These are phyloP conservation scores for Plasmodium vivax DNA, from an alignment of 169 alveolate genomes.

Conservation along the genomic window DNA sequence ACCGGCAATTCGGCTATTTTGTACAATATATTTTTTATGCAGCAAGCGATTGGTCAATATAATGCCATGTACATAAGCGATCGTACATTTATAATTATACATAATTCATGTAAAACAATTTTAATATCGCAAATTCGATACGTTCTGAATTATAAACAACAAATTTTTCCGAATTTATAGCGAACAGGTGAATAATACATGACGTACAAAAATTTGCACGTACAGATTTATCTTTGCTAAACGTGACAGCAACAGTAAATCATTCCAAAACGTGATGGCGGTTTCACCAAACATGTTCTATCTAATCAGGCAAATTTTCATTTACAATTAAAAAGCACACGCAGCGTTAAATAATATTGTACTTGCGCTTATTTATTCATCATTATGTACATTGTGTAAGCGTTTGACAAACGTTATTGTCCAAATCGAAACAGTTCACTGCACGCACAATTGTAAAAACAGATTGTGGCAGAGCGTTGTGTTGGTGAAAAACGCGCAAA, in stretches of 20 bases:
- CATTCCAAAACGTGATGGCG: neutral
- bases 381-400: neutral
- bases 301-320: neutral
- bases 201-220: neutral
- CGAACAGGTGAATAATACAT: neutral
- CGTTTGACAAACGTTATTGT: neutral
- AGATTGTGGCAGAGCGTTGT: neutral
- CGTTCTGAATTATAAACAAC: neutral
- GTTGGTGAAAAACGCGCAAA: neutral
- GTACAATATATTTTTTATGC: neutral
- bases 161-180: neutral
- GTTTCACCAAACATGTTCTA: neutral
- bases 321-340: neutral
- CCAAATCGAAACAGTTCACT: neutral
- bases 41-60: neutral
- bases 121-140: neutral
- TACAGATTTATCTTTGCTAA: neutral
- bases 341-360: neutral
- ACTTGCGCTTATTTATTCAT: neutral
- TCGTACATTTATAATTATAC: neutral
- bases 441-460: neutral
- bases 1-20: neutral
- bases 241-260: neutral
- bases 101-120: neutral
- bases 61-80: neutral